Evolutionary conservation across 352 stramenopile species (phyloP), one percentile per base, ranked within the genome.

Genomic region (Phytopythium boreale): DNA sequence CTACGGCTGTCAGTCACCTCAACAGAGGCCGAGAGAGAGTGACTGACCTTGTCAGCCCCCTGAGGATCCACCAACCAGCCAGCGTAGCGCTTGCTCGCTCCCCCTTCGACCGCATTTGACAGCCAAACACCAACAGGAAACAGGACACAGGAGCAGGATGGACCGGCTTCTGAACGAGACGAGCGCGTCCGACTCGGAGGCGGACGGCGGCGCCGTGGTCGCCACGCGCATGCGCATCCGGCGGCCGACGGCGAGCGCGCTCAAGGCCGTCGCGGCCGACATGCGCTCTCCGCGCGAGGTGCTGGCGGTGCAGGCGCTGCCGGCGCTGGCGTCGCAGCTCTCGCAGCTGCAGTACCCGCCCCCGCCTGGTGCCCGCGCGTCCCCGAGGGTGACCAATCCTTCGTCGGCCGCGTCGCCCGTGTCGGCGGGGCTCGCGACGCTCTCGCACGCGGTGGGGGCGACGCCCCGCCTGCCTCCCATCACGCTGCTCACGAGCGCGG

Each of bases 381-480:
- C 49, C 10, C 12, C 49, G 15, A 19, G 1, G 22, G 29, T 34
- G 29, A 34, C 29, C 29, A 34, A 7, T 34, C 29, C 29, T 34
- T 34, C 29, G 29, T 8, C 29, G 29, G 7, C 29, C 3, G 29
- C 29, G 24, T 56, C 49, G 24, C 14, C 49, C 12, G 26, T 26
- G 26, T 24, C 50, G 12, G 39, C 49, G 0, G 52, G 57, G 0
- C 19, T 50, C 14, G 29, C 36, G 22, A 10, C n/a, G 55, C 39
- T 52, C 46, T 52, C 46, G 46, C 46, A 29, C 46, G 46, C 46
- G 46, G 46, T 52, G 46, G 46, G 27, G 36, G 27, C 46, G 14
- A 72, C 71, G 19, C 67, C 72, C 24, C 70, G 75, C 0, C 64
- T 86, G 11, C 77, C 77, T 12, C 75, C 77, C 20, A 86, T 86